phyloP scores from a whole-genome alignment of 768 basidiomycete species.

The Suillus alpinus region DNA sequence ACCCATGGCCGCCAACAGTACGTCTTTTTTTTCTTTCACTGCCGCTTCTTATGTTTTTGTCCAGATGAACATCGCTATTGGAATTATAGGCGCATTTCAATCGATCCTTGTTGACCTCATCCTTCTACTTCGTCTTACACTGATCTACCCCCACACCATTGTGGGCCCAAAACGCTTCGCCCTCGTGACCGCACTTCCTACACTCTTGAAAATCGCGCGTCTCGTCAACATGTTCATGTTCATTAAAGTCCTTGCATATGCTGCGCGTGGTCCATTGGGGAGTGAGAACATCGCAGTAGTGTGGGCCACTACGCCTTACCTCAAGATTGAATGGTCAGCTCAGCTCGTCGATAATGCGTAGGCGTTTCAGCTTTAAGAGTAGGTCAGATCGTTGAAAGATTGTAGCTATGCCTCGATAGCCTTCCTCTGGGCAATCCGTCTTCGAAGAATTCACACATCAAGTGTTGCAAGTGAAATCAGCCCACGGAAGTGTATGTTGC shows the following conservation, averaged over 20 bases:
- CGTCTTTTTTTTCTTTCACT: neutral
- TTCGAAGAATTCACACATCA: constrained; percentile 3
- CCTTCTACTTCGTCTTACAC: constrained; percentile 35
- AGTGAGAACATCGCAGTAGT: neutral
- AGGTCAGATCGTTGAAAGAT: neutral
- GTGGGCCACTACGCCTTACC: constrained; percentile 5
- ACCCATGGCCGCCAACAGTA: neutral
- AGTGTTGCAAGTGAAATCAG: neutral
- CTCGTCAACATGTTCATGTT: constrained; percentile 7
- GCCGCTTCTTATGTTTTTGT: constrained; percentile 7
- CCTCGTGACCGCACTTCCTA: constrained; percentile 25
- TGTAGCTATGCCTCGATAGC: neutral
- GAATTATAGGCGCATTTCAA: constrained; percentile 21
- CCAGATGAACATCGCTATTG: constrained; percentile 15
- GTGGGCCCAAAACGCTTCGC: constrained; percentile 14
- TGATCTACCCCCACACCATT: constrained; percentile 30
- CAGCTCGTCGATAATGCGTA: neutral
- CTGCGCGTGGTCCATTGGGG: constrained; percentile 3
- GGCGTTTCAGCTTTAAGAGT: neutral
- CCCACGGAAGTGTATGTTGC: neutral
- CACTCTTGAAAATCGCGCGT: constrained; percentile 30
- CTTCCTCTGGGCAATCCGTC: neutral
- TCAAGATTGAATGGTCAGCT: constrained; percentile 1
- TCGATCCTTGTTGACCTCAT: constrained; percentile 36
- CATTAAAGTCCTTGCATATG: neutral